Conservation (phyloP, 169 alveolate species). For the Plasmodium coatneyi region DNA sequence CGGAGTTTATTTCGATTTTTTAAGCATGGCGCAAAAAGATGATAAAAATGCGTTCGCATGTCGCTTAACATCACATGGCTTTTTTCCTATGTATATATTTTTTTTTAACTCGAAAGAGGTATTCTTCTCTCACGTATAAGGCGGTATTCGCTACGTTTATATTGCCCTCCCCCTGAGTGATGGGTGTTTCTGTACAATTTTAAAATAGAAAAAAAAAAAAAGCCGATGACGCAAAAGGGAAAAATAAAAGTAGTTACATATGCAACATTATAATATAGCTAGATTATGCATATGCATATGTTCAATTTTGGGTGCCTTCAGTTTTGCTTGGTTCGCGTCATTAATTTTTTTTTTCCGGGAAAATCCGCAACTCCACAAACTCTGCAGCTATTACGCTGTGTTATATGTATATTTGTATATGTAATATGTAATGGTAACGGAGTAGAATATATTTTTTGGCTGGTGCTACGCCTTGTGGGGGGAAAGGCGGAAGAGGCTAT, state of each 20-base stretch:
- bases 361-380: background rate
- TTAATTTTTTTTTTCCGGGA: background rate
- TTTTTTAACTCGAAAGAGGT: background rate
- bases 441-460: background rate
- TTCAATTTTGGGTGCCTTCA: background rate
- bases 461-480: background rate
- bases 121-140: background rate
- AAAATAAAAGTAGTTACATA: background rate
- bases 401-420: no score
- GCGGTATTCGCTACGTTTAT: background rate
- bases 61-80: background rate
- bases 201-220: background rate
- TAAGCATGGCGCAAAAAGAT: background rate
- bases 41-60: background rate
- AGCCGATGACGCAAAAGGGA: background rate
- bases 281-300: background rate
- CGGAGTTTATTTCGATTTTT: background rate
- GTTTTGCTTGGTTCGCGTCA: background rate
- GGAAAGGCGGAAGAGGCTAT: background rate
- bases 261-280: background rate
- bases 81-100: background rate
- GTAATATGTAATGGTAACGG: background rate
- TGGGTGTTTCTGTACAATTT: background rate
- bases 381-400: background rate
- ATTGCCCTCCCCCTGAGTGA: background rate